These are phyloP conservation scores for Podaxis sp. DNA, from an alignment of 768 basidiomycete genomes.

Conservation along the genomic window DNA sequence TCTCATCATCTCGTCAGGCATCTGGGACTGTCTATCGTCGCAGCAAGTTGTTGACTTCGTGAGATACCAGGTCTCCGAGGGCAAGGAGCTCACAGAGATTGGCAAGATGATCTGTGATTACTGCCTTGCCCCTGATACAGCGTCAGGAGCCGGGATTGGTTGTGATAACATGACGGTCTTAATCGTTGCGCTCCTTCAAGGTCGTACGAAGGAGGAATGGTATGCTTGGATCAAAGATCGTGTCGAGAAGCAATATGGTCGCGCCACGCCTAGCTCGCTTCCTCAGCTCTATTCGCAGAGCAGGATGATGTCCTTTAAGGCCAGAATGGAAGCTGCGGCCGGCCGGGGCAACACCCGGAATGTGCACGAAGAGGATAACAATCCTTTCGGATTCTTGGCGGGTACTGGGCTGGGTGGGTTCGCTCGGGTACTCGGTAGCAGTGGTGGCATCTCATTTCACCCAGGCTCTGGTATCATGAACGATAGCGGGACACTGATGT, in stretches of 20 bases:
- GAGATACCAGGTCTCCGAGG: conserved; percentile 77
- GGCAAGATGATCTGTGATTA: conserved; percentile 88
- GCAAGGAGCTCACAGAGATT: conserved; percentile 78
- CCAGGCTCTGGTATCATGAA: conserved; percentile 53
- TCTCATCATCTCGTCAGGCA: conserved; percentile 55
- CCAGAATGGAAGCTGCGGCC: conserved; percentile 58
- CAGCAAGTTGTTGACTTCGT: conserved; percentile 92
- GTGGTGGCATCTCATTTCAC: conserved; percentile 65
- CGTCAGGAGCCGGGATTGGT: conserved; percentile 88
- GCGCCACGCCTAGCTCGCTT: conserved; percentile 69
- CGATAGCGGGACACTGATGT: conserved; percentile 57
- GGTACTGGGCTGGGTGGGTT: conserved; percentile 18
- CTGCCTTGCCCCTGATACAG: conserved; percentile 92
- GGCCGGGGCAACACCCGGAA: conserved; percentile 32
- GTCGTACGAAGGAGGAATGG: conserved; percentile 91
- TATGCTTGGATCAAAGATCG: conserved; percentile 85
- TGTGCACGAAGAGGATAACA: conserved; percentile 24
- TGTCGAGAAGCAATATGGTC: conserved; percentile 74
- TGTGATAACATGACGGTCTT: conserved; percentile 99
- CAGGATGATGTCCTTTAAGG: conserved; percentile 62
- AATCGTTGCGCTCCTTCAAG: conserved; percentile 84
- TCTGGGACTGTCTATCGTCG: conserved; percentile 96
- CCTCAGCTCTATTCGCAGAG: conserved; percentile 76
- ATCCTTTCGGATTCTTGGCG: conserved; percentile 9
- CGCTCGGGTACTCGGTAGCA: conserved; percentile 27